Base-by-base conservation (phyloP, 108 stramenopile species). In the Nitzschia inconspicua region DNA sequence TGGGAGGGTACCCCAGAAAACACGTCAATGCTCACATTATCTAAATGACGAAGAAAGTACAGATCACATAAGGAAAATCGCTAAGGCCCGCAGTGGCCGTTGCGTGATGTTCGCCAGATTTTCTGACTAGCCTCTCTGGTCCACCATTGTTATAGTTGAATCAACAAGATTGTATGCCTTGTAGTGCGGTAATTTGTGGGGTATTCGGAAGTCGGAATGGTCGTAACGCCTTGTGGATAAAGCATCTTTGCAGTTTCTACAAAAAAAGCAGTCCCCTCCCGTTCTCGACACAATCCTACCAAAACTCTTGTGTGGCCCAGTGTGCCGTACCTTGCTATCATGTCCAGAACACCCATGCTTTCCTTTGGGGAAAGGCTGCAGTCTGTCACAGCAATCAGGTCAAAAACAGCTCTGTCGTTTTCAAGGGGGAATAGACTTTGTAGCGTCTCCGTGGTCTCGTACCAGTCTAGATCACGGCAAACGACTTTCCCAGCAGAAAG, bases 391-490 rank as follows among this genome's bases (percentile, higher is more conserved):
- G 56, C 53, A 27, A 65, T 51, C 32, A 65, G 16, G 47, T 65
- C 65, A 46, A 65, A 65, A 27, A 55, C 18, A 27, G 53, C 40
- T 14, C 14, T 39, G 13, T 65, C 43, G 1, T 65, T 22, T 4
- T 41, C 28, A 0, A n/a, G 5, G 1, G 43, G 22, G 56, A 65
- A 65, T 23, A 65, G 2, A 3, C 48, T 42, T 41, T 55, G 25
- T 14, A 65, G 34, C 13, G 44, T 35, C 34, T 65, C 30, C 8
- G 9, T 1, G 3, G 65, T 13, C 9, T 56, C 40, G 32, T 55
- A 65, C 65, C 65, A 65, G 24, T 65, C 65, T 19, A 65, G 31
- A 35, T 65, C 65, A n/a, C 65, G 44, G 47, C 65, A 55, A 14
- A 19, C 47, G 3, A 56, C 65, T 19, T n/a, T 35, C 4, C 65